phyloP scores from a whole-genome alignment of 2,329 filamentous ascomycete species.

The Aspergillus sp. region DNA sequence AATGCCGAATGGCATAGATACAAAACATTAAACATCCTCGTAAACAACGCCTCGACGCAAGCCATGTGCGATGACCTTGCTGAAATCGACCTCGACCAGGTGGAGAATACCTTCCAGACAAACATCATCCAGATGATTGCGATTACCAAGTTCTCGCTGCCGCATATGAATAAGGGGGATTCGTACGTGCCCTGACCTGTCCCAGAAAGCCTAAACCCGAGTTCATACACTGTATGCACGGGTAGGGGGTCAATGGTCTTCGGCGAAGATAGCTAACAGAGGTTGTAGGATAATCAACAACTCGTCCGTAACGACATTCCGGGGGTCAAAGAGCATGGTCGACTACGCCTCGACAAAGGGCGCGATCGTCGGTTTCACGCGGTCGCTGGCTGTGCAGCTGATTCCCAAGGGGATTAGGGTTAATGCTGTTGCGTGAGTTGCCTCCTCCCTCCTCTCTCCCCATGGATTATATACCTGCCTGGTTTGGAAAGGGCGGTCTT shows the following conservation, averaged over 20 bases:
- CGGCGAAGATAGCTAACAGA: too few species aligned
- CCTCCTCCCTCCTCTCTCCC: neutral
- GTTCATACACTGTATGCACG: too few species aligned
- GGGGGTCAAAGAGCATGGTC: slow-evolving; percentile 55
- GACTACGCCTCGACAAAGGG: slow-evolving; percentile 65
- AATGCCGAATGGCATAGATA: slow-evolving; percentile 22
- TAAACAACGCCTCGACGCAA: slow-evolving; percentile 65
- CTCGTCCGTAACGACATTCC: slow-evolving; percentile 59
- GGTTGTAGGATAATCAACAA: slow-evolving; percentile 59
- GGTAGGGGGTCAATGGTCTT: too few species aligned
- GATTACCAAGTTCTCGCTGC: slow-evolving; percentile 61
- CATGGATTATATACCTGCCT: too few species aligned
- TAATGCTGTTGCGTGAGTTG: slow-evolving; percentile 48
- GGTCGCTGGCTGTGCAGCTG: slow-evolving; percentile 57
- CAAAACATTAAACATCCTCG: slow-evolving; percentile 53
- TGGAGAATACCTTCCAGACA: slow-evolving; percentile 61
- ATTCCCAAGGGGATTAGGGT: slow-evolving; percentile 62
- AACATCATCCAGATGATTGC: slow-evolving; percentile 65
- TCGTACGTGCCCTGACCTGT: slow-evolving; percentile 39
- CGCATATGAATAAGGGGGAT: slow-evolving; percentile 58
- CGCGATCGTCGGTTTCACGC: slow-evolving; percentile 61
- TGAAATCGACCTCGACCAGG: slow-evolving; percentile 59
- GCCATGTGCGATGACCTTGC: slow-evolving; percentile 57
- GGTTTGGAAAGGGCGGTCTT: too few species aligned
- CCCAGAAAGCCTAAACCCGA: too few species aligned